These are phyloP conservation scores for Acacia concinna DNA, from an alignment of 331 rosid species.

Conservation along the genomic window DNA sequence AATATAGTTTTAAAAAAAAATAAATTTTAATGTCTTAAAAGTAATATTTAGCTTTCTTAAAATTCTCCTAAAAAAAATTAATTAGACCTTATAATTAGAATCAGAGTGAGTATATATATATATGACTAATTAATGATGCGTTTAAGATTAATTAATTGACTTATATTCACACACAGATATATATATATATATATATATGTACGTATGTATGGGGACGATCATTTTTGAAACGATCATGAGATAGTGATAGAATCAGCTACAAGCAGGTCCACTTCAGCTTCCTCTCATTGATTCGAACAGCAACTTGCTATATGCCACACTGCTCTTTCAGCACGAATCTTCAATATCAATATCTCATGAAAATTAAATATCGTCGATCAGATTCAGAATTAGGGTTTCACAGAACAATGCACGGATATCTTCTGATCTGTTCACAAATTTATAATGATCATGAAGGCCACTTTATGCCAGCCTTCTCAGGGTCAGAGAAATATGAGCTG, in stretches of 20 bases:
- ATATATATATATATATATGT: too few relatives aligned
- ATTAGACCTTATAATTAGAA: too few relatives aligned
- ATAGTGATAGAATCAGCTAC: neutral
- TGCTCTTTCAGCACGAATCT: neutral
- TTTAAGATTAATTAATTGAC: neutral
- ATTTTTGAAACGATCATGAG: neutral
- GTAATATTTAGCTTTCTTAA: too few relatives aligned
- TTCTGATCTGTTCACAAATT: conserved; percentile 10
- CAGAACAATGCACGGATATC: neutral
- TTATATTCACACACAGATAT: too few relatives aligned
- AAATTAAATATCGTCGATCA: neutral
- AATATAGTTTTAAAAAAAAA: too few relatives aligned
- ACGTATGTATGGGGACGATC: neutral
- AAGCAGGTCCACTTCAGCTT: neutral
- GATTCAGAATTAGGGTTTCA: neutral
- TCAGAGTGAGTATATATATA: too few relatives aligned
- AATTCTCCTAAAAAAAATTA: too few relatives aligned
- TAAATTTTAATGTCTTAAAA: too few relatives aligned
- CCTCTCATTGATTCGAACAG: neutral
- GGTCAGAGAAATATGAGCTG: neutral
- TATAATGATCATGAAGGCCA: neutral
- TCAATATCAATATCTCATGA: neutral
- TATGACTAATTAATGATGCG: neutral
- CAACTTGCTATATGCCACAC: neutral
- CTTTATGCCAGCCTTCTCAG: neutral